Evolutionary conservation across 2,329 filamentous ascomycete genomes (phyloP), one percentile per base, ranked within the genome.

Genomic region (Paramyrothecium sp.): DNA sequence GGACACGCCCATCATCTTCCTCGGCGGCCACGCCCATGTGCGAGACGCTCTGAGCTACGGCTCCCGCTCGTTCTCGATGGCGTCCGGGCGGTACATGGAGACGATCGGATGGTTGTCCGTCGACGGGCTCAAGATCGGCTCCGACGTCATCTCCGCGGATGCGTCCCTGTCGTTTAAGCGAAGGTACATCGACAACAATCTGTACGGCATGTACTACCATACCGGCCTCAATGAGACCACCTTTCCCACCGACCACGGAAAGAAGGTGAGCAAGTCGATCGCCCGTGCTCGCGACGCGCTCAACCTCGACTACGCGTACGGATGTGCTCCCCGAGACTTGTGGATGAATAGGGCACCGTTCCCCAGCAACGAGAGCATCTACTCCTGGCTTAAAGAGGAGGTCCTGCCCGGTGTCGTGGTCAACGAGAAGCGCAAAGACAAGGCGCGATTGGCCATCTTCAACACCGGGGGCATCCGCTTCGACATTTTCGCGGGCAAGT

Each of bases 401-500:
- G 85, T 97, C 0, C 78, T 98, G 1, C 91, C 92, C 0, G 83
- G 84, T 48, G 76, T 88, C 2, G 75, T 92, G 33, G 75, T 77
- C 56, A 86, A 85, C 56, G 69, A 83, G 46, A 75, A 80, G 33
- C 81, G 88, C 3, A 78, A 81, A 22, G 80, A 87, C 56, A 80
- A 83, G 46, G 82, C 92, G 11, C 83, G 85, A 7, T 75, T 98
- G 12, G 87, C 89, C 30, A 85, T 98, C 53, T 81, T 90, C 56
- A 99, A 99, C 73, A 97, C 91, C 0, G 95, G 95, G 23, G 91
- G 90, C 3, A 87, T 99, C 63, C 90, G 95, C 49, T 99, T 98
- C 72, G 95, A 99, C 71, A 90, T 99, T 60, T 96, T 97, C 80
- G 87, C 94, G 71, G 95, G 95, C 0, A 80, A 88, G 0, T 98